A percentile compares a stretch with the other conserved stretches of the same genome.
Evolutionary conservation across 2,329 filamentous ascomycete genomes (phyloP).

Genomic region (Aspergillus ochraceus): DNA sequence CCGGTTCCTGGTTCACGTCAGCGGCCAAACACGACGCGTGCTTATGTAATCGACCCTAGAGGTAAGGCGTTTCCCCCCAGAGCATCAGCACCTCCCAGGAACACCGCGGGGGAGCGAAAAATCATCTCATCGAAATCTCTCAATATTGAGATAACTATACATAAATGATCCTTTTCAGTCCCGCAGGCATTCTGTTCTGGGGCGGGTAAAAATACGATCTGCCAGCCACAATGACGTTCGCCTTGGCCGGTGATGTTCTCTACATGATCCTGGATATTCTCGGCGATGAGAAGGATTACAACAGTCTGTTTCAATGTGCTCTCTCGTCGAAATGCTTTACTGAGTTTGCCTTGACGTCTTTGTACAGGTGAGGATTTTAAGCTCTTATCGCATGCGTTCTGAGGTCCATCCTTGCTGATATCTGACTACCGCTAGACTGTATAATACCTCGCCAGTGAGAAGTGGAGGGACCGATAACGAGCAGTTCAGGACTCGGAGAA

Average conservation of each 20-base stretch:
- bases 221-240: conserved; percentile 17
- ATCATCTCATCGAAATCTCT: neutral
- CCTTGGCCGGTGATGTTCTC: conserved; percentile 25
- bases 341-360: conserved; percentile 20
- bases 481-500: conserved; percentile 39
- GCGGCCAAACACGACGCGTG: conserved; percentile 15
- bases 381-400: neutral
- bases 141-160: neutral
- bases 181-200: neutral
- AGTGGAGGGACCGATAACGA: conserved; percentile 47
- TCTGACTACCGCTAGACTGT: conserved; percentile 39
- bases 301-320: conserved; percentile 29
- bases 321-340: conserved; percentile 24
- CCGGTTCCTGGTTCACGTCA: conserved; percentile 2
- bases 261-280: conserved; percentile 29
- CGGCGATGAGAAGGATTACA: conserved; percentile 25
- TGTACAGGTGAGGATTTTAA: conserved; percentile 25
- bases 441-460: conserved; percentile 48
- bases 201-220: neutral
- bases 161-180: neutral
- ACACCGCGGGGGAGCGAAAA: neutral
- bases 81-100: neutral
- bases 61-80: neutral
- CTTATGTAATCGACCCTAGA: conserved; percentile 19
- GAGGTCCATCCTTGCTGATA: conserved; percentile 3